phyloP scores from a whole-genome alignment of 768 basidiomycete species.

The Mycena olivaceomarginata region DNA sequence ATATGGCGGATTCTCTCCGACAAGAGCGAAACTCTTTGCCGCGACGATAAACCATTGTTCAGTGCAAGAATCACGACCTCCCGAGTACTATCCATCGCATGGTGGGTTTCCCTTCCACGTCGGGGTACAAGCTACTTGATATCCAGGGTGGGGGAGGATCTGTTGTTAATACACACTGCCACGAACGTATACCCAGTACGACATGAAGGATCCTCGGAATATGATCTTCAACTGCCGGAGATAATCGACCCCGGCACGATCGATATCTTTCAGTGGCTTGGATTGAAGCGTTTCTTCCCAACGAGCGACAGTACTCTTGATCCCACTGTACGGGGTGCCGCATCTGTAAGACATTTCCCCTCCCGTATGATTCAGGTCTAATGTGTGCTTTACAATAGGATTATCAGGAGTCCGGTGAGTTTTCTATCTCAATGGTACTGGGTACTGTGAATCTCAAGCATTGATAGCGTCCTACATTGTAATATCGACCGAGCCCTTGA shows the following conservation, averaged over 20 bases:
- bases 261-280: conserved; percentile 32
- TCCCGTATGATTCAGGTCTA: not conserved
- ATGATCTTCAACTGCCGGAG: no score
- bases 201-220: not conserved
- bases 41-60: conserved; percentile 88
- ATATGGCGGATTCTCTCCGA: conserved; percentile 79
- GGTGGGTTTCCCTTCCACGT: conserved; percentile 60
- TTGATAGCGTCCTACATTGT: conserved; percentile 25
- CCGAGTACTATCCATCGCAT: conserved; percentile 77
- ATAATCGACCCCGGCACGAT: conserved; percentile 15
- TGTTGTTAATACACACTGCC: conserved; percentile 72
- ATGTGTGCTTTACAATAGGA: conserved; percentile 65
- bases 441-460: not conserved
- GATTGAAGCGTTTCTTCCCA: conserved; percentile 39
- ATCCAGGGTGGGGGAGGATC: conserved; percentile 74
- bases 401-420: conserved; percentile 84
- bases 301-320: not conserved
- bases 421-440: not conserved
- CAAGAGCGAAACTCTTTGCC: conserved; percentile 59
- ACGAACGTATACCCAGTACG: conserved; percentile 67
- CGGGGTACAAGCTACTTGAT: not conserved
- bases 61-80: conserved; percentile 82
- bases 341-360: conserved; percentile 26
- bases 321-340: conserved; percentile 22
- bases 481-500: conserved; percentile 9